Base-by-base conservation (phyloP, 306 rosid genomes). In the Sesbania bispinosa region DNA sequence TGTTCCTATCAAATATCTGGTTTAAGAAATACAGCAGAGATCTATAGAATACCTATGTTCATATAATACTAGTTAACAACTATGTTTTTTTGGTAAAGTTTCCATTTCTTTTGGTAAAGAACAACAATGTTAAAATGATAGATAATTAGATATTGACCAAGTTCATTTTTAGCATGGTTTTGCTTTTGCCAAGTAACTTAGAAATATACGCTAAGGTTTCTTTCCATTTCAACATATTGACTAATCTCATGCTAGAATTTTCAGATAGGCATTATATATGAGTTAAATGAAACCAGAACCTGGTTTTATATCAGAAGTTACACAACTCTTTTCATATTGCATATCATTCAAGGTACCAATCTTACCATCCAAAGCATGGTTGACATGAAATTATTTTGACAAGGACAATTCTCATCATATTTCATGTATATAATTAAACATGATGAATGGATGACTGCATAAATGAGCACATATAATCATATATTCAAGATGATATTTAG, bases 301-400 rank as follows among this genome's bases (percentile, higher is more conserved):
- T 23, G 18, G 41, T 32, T 51, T 21, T 20, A 29, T 29, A 46
- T 51, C 53, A 60, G 5, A 77, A 18, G 41, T 69, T 51, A 63
- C 27, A 57, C 52, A 60, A 9, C 9, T 48, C 27, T 16, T 36
- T 24, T 53, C 38, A 13, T 64, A 18, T 46, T n/a, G 57, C 27
- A n/a, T n/a, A 62, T n/a, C 23, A 63, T 15, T 78, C 50, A 58
- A 27, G 36, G 39, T 43, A 66, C 15, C 10, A 36, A 38, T 63
- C 48, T 52, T 69, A 30, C 41, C 20, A 50, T 52, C 23, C 45
- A 67, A 67, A 67, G 32, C 57, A 35, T n/a, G 54, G 71, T 26
- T 76, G 14, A 65, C 38, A 16, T 6, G 72, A 59, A 67, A 48
- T 36, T 59, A 63, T 43, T 62, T 74, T 59, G 38, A 54, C 6